Base-by-base conservation (phyloP, 306 rosid species). In the Begonia masoniana region DNA sequence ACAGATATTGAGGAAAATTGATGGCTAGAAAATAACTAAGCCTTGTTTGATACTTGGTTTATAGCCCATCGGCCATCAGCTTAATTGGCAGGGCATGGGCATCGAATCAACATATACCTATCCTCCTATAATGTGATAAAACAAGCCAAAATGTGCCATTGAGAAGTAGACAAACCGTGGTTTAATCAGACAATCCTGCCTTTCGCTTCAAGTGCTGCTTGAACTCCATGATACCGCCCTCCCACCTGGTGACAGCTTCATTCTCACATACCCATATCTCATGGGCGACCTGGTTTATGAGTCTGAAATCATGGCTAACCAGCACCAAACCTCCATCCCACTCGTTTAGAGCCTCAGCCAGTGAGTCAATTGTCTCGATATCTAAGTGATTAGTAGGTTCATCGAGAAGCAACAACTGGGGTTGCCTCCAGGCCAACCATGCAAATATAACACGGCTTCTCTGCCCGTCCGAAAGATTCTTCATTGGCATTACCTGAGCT, bases 271-370 rank as follows among this genome's bases (percentile, higher is more conserved):
- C 99, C 99, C 99, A 87, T 53, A 92, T 92, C 70, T 92, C 96
- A 58, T 81, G 67, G 45, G 99, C 99, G 2, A 92, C 96, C 67
- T 92, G 99, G 74, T 92, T 92, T 50, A 92, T 92, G 67, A 92
- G 96, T 78, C 99, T 83, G 72, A 92, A 92, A 61, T 92, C 99
- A 45, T 92, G 99, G 65, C 99, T 92, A 50, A 92, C 96, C 54
- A 92, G 96, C 55, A 92, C 99, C 78, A 92, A 0, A 13, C 99
- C 99, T 49, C 99, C 99, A 59, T 92, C 99, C 99, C 99, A 86
- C 72, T 92, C 99, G 46, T 92, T 92, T 81, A 92, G 57, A 15
- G 99, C 99, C 63, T 86, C 99, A 0, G 99, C 99, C 72, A 92
- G 60, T 0, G 99, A 92, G 72, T 92, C 99, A 0, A 92, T 92